phyloP scores from a whole-genome alignment of 2,329 filamentous ascomycete species.

The Helminthosporium solani region DNA sequence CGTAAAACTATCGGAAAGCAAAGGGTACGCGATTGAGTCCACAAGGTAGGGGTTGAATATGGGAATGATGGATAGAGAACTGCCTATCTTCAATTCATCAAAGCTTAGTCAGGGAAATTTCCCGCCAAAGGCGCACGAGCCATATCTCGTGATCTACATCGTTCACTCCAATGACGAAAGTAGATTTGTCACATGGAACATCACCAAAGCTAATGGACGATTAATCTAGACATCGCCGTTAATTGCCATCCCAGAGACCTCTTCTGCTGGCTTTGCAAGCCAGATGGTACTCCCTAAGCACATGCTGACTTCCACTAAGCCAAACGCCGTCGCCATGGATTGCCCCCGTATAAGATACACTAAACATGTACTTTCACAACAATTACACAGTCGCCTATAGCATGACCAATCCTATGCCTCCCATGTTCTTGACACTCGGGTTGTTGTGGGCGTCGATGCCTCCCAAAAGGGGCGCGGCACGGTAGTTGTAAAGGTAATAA shows the following conservation, averaged over 20 bases:
- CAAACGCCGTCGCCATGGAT: conserved; percentile 1
- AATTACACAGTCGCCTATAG: conserved; percentile 47
- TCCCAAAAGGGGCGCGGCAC: conserved; percentile 78
- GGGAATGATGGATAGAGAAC: neutral
- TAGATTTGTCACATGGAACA: neutral
- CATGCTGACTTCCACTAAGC: neutral
- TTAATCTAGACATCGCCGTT: too few relatives aligned
- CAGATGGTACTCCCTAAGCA: too few relatives aligned
- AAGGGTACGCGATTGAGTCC: neutral
- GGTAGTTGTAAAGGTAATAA: conserved; percentile 98
- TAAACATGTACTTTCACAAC: neutral
- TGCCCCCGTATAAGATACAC: neutral
- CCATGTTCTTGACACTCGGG: conserved; percentile 74
- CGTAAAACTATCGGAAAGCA: neutral
- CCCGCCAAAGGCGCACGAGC: conserved; percentile 12
- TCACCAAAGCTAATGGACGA: neutral
- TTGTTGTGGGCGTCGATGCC: conserved; percentile 79
- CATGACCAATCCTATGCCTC: conserved; percentile 89
- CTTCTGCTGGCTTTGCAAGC: too few relatives aligned
- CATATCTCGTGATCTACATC: neutral
- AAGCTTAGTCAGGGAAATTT: conserved; percentile 6
- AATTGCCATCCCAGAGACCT: neutral
- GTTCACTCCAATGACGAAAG: neutral
- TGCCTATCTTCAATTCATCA: conserved; percentile 2
- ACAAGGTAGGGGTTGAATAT: neutral